Conservation (phyloP, 805 yeast species). For the Sugiyamaella smithiae region DNA sequence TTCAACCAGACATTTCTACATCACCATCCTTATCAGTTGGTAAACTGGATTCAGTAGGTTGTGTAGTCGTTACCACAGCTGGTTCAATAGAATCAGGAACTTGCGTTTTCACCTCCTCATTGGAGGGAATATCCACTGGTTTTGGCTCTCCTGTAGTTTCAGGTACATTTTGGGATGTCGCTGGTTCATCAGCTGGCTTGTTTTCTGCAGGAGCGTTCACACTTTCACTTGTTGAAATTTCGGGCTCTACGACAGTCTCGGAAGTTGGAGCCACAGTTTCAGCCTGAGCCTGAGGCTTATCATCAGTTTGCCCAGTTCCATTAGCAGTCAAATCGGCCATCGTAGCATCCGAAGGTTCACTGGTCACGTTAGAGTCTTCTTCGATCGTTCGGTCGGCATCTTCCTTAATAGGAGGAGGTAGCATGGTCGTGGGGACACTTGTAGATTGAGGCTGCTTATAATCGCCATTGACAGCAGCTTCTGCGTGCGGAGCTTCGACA, state of each 20-base stretch:
- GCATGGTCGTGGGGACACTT: not conserved
- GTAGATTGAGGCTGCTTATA: conserved; percentile 19
- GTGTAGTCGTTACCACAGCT: too few species aligned
- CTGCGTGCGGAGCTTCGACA: not conserved
- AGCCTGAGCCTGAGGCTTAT: conserved; percentile 22
- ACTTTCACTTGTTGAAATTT: too few species aligned
- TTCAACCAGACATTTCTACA: conserved; percentile 28
- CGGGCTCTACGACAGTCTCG: too few species aligned
- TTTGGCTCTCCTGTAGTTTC: conserved; percentile 7
- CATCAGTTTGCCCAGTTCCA: too few species aligned
- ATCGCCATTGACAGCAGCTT: not conserved
- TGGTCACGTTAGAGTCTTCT: conserved; percentile 5
- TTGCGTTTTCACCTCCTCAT: not conserved
- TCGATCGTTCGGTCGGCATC: not conserved
- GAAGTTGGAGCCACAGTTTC: conserved; percentile 17
- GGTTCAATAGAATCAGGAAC: too few species aligned
- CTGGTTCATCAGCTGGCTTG: too few species aligned
- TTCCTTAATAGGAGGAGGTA: conserved; percentile 4
- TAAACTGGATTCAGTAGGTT: too few species aligned
- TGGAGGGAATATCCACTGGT: conserved; percentile 16
- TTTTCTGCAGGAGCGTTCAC: too few species aligned
- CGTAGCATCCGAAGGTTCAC: conserved; percentile 9
- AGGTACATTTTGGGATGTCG: not conserved
- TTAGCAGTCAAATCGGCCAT: conserved; percentile 1
- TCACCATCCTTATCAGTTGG: conserved; percentile 35